These are phyloP conservation scores for Fallopia convolvulus DNA, from an alignment of 148 eudicot genomes.

Conservation along the genomic window DNA sequence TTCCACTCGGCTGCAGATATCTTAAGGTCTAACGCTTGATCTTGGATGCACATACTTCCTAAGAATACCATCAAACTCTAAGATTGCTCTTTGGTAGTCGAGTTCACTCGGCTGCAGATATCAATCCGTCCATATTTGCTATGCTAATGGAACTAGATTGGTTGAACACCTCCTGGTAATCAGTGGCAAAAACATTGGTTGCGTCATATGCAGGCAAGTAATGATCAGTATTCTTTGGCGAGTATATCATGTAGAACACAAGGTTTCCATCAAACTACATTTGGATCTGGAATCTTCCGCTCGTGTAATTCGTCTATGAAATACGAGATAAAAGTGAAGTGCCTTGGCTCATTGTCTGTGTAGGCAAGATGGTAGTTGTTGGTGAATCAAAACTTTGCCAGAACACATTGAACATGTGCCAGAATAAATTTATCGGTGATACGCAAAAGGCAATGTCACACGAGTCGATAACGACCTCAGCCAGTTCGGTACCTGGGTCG, in stretches of 20 bases:
- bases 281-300: constrained; percentile 14
- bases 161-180: constrained; percentile 15
- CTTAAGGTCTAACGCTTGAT: constrained; percentile 28
- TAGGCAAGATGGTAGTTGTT: constrained; percentile 16
- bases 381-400: constrained; percentile 19
- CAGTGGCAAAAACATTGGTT: not conserved
- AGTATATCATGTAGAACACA: constrained; percentile 7
- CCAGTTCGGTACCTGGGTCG: no score
- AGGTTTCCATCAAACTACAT: constrained; percentile 15
- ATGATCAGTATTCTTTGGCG: not conserved
- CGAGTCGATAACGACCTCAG: no score
- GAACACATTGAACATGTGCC: constrained; percentile 9
- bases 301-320: constrained; percentile 1
- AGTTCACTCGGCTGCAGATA: no score
- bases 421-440: constrained; percentile 14
- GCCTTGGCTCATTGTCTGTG: constrained; percentile 6
- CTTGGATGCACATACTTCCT: constrained; percentile 8
- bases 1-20: constrained; percentile 22
- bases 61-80: not conserved
- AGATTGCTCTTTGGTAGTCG: not conserved
- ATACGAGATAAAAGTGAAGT: not conserved
- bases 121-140: no score
- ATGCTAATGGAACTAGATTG: no score
- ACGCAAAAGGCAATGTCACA: no score
- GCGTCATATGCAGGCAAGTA: not conserved